Conservation (phyloP, 2,329 filamentous ascomycete genomes). For the Penicillium aurantiogriseum region DNA sequence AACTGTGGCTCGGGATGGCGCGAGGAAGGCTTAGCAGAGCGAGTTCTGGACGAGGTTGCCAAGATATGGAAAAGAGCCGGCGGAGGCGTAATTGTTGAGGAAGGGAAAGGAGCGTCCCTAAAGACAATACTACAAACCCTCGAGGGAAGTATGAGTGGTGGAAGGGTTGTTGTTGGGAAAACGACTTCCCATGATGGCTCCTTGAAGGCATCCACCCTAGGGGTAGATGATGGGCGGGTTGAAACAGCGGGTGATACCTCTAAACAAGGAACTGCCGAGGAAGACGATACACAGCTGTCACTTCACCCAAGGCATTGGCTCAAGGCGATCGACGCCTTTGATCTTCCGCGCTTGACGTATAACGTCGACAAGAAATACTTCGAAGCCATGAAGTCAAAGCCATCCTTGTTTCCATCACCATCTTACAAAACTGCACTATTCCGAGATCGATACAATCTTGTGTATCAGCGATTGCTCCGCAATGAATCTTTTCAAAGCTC, state of each 20-base stretch:
- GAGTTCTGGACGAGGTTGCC: constrained; percentile 86
- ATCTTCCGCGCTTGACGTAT: constrained; percentile 65
- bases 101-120: constrained; percentile 63
- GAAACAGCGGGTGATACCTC: constrained; percentile 51
- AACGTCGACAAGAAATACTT: constrained; percentile 77
- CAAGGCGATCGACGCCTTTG: constrained; percentile 77
- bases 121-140: constrained; percentile 79
- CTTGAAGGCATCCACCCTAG: constrained; percentile 37
- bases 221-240: constrained; percentile 42
- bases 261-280: constrained; percentile 50
- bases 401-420: constrained; percentile 71
- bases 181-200: constrained; percentile 20
- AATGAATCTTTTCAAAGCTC: constrained; percentile 92
- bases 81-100: constrained; percentile 88
- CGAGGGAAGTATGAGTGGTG: constrained; percentile 87
- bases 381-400: constrained; percentile 66
- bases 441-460: constrained; percentile 84
- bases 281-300: constrained; percentile 60
- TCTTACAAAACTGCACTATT: constrained; percentile 82
- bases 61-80: constrained; percentile 88
- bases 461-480: constrained; percentile 85
- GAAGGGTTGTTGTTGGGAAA: constrained; percentile 54
- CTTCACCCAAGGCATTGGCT: constrained; percentile 77
- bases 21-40: constrained; percentile 89
- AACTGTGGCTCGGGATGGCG: constrained; percentile 96